Evolutionary conservation across 2,329 filamentous ascomycete species (phyloP), one percentile per base, ranked within the genome.

Genomic region (Talaromyces rugulosus): DNA sequence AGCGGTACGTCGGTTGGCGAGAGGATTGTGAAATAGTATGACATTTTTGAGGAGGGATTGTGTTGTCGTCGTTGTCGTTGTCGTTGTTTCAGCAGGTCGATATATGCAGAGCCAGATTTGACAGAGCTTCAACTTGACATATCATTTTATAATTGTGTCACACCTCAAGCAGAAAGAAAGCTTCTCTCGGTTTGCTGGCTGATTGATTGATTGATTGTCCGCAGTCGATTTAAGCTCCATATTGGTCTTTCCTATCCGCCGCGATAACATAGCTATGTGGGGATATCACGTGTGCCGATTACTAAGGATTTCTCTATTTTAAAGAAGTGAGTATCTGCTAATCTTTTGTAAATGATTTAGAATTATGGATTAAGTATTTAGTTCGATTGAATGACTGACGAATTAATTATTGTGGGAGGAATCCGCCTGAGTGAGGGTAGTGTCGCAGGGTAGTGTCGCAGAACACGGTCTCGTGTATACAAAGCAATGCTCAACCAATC

Each of bases 21-120:
- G 76, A 99, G 87, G 69, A 99, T 96, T 73, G 91, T 91, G 80
- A 99, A 98, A 82, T 97, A 97, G 84, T 98, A 99, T 64, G 93
- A 97, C 95, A 98, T 98, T n/a, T n/a, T 5, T 58, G 36, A 6
- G 36, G 23, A 18, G 31, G 23, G 34, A 66, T 69, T 82, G 69
- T 51, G 47, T 59, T 47, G 50, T 55, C 56, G 18, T 28, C 53
- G 54, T 61, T 54, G 53, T 51, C 27, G 30, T 62, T 27, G 47
- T 56, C 59, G 7, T 36, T 27, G n/a, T 47, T 12, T 47, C 8
- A 27, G 23, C 8, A 27, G 8, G 18, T 11, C 23, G 12, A 47
- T 23, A 11, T 27, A 12, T 12, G 42, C 23, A 6, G 23, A 12
- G 42, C 8, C 11, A 27, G 44, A 11, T 47, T 23, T 47, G 44